Evolutionary conservation across 2,329 filamentous ascomycete species (phyloP).

Genomic region (Calonectria multiphialidica): DNA sequence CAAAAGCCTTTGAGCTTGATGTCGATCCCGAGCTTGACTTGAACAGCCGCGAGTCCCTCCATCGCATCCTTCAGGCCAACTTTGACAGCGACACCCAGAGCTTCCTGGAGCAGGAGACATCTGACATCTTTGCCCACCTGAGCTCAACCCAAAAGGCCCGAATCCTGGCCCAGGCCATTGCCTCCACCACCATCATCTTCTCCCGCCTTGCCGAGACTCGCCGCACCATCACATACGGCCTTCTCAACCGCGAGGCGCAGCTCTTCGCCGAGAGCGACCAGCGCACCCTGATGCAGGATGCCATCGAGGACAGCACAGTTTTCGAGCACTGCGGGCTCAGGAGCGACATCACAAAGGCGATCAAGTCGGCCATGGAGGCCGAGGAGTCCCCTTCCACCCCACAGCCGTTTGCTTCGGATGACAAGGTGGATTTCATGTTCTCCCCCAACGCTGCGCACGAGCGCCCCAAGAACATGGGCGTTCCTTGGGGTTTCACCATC

Average conservation of each 20-base stretch:
- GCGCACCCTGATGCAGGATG: constrained; percentile 39
- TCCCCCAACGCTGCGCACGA: constrained; percentile 37
- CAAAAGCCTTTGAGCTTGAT: constrained; percentile 38
- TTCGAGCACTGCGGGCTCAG: constrained; percentile 38
- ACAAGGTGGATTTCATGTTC: constrained; percentile 40
- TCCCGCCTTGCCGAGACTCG: constrained; percentile 39
- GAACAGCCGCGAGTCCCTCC: constrained; percentile 39
- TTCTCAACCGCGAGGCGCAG: constrained; percentile 43
- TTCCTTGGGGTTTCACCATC: constrained; percentile 42
- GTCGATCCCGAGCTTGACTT: constrained; percentile 39
- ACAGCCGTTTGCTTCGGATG: constrained; percentile 39
- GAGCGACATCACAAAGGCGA: constrained; percentile 38
- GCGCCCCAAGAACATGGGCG: constrained; percentile 41
- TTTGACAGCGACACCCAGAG: constrained; percentile 43
- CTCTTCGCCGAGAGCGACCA: constrained; percentile 44
- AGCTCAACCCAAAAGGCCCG: constrained; percentile 38
- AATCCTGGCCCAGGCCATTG: constrained; percentile 43
- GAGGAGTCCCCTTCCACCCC: constrained; percentile 39
- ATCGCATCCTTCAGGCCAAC: constrained; percentile 43
- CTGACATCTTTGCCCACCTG: constrained; percentile 41
- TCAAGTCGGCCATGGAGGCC: constrained; percentile 41
- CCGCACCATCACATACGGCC: constrained; percentile 36
- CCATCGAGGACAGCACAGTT: constrained; percentile 39
- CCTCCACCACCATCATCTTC: constrained; percentile 39
- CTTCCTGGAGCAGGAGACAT: constrained; percentile 41